These are phyloP conservation scores for Solanum chaucha DNA, from an alignment of 257 asterid genomes.

Conservation along the genomic window DNA sequence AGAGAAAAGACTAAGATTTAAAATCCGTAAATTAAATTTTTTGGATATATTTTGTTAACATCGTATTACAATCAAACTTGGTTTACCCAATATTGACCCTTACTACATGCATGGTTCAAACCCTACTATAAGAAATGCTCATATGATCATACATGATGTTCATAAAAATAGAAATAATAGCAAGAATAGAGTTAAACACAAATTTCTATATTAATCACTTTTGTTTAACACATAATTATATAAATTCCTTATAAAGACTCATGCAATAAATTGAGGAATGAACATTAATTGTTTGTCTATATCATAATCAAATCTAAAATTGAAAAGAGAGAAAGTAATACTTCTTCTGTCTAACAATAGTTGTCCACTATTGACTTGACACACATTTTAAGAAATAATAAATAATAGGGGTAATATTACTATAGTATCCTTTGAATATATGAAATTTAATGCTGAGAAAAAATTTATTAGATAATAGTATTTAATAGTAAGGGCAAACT, in stretches of 20 bases:
- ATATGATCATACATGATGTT: background rate
- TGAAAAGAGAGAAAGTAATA: too few relatives aligned
- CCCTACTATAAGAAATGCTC: background rate
- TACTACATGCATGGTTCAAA: too few relatives aligned
- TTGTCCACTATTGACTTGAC: too few relatives aligned
- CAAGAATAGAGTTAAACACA: background rate
- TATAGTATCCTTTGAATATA: too few relatives aligned
- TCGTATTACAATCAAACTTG: background rate
- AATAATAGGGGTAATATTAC: too few relatives aligned
- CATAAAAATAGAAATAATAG: background rate
- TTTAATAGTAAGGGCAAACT: background rate
- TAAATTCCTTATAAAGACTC: background rate
- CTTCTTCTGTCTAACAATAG: too few relatives aligned
- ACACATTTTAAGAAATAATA: too few relatives aligned
- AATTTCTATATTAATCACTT: background rate
- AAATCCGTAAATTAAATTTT: background rate
- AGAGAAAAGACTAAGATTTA: background rate
- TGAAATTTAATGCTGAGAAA: too few relatives aligned
- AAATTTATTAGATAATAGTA: background rate
- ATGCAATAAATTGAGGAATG: background rate
- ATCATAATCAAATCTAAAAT: background rate
- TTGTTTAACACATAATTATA: too few relatives aligned
- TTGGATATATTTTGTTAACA: background rate
- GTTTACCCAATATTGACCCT: background rate
- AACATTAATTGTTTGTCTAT: background rate